Evolutionary conservation across 192 early-diverging fungal genomes (phyloP).

Genomic region (Anaeromyces robustus): DNA sequence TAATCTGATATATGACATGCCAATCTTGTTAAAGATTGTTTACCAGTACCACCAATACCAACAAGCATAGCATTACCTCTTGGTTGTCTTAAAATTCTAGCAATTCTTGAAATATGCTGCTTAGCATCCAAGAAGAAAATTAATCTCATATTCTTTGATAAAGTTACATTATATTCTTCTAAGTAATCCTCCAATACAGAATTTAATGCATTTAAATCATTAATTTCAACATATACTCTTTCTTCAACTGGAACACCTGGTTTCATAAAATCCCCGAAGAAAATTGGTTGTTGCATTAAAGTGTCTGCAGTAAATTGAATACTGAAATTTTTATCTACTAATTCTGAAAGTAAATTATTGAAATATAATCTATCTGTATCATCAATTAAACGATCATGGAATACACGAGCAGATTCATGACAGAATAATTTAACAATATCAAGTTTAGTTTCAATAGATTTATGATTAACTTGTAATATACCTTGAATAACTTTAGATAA

Average conservation of each 20-base stretch:
- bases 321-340: conserved; percentile 38
- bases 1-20: conserved; percentile 45
- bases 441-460: conserved; percentile 15
- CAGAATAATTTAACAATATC: conserved; percentile 37
- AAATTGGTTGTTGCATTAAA: conserved; percentile 29
- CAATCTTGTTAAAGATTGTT: conserved; percentile 35
- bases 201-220: conserved; percentile 35
- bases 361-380: conserved; percentile 31
- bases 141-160: conserved; percentile 32
- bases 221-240: conserved; percentile 31
- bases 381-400: conserved; percentile 41
- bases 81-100: conserved; percentile 36
- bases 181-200: conserved; percentile 38
- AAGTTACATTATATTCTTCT: conserved; percentile 47
- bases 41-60: conserved; percentile 40
- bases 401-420: conserved; percentile 37
- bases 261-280: conserved; percentile 41
- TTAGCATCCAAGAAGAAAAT: conserved; percentile 47
- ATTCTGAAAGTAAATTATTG: conserved; percentile 33
- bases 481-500: conserved; percentile 42
- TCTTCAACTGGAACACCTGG: conserved; percentile 38
- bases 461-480: conserved; percentile 24
- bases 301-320: conserved; percentile 24
- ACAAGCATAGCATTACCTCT: conserved; percentile 40
- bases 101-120: conserved; percentile 36